A percentile compares a stretch with the other conserved stretches of the same genome.
Conservation (phyloP, 2,329 filamentous ascomycete species). For the Sphaerulina populicola region DNA sequence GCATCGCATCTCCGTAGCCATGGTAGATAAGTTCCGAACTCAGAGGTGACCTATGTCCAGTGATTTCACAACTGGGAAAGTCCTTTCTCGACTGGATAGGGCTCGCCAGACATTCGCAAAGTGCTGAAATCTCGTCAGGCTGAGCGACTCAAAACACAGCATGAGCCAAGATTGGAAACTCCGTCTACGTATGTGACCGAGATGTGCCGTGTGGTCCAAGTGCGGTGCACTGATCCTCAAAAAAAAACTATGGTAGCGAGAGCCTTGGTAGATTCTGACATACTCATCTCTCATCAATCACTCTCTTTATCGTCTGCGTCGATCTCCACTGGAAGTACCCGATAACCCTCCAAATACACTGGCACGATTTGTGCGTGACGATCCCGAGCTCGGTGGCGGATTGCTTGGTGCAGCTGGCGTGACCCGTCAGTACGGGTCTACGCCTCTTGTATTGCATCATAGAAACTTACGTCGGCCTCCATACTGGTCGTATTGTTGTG, state of each 20-base stretch:
- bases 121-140: too few relatives aligned
- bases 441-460: conserved; percentile 10
- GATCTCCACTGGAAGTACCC: conserved; percentile 10
- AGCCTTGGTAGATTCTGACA: background rate
- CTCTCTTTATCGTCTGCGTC: conserved; percentile 14
- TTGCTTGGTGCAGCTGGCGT: conserved; percentile 23
- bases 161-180: too few relatives aligned
- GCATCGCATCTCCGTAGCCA: background rate
- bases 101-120: too few relatives aligned
- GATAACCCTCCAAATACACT: conserved; percentile 19
- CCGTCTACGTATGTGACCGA: too few relatives aligned
- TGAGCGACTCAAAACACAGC: too few relatives aligned
- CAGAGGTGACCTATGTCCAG: too few relatives aligned
- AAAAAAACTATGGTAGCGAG: background rate
- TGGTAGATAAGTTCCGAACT: too few relatives aligned
- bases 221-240: background rate
- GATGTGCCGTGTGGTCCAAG: too few relatives aligned
- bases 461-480: conserved; percentile 30
- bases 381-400: conserved; percentile 11
- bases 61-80: too few relatives aligned
- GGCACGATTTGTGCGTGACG: conserved; percentile 14
- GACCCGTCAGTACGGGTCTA: conserved; percentile 22
- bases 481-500: conserved; percentile 27
- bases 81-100: too few relatives aligned
- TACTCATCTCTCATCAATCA: background rate